Evolutionary conservation across 495 filamentous ascomycete genomes (phyloP).

Genomic region (Penicillium lividum): DNA sequence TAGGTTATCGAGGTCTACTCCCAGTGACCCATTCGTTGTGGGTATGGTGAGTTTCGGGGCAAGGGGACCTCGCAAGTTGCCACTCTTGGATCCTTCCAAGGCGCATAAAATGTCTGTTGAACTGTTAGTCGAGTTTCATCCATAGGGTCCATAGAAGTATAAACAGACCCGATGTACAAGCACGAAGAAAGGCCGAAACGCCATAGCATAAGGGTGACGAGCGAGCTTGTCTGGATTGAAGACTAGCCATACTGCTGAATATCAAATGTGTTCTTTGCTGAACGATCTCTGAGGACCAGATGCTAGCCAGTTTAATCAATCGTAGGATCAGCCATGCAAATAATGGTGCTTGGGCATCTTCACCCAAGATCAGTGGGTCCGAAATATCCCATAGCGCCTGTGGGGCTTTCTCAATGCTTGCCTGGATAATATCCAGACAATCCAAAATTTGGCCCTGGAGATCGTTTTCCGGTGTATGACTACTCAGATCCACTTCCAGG

Average conservation of each 20-base stretch:
- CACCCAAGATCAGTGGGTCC: slow-evolving; percentile 41
- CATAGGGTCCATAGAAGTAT: background rate
- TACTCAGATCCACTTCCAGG: slow-evolving; percentile 60
- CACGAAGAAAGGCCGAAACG: slow-evolving; percentile 35
- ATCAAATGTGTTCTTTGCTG: slow-evolving; percentile 32
- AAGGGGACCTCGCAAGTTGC: slow-evolving; percentile 5
- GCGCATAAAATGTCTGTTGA: slow-evolving; percentile 38
- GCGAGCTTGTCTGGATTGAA: slow-evolving; percentile 38
- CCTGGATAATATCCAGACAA: slow-evolving; percentile 71
- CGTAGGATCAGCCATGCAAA: slow-evolving; percentile 72
- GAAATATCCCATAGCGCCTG: slow-evolving; percentile 58
- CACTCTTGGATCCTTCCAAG: slow-evolving; percentile 27
- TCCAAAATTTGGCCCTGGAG: slow-evolving; percentile 60
- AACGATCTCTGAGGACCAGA: slow-evolving; percentile 27
- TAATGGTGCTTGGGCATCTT: slow-evolving; percentile 61
- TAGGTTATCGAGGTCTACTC: slow-evolving; percentile 36
- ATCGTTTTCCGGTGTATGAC: slow-evolving; percentile 53
- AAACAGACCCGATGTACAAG: slow-evolving; percentile 40
- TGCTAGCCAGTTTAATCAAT: slow-evolving; percentile 35
- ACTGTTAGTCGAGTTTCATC: slow-evolving; percentile 17
- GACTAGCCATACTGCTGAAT: slow-evolving; percentile 35
- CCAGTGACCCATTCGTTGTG: slow-evolving; percentile 28
- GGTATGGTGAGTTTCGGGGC: slow-evolving; percentile 28
- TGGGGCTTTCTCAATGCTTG: slow-evolving; percentile 73
- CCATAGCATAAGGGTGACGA: slow-evolving; percentile 30